Base-by-base conservation (phyloP, 805 yeast genomes). In the Candida maesae region DNA sequence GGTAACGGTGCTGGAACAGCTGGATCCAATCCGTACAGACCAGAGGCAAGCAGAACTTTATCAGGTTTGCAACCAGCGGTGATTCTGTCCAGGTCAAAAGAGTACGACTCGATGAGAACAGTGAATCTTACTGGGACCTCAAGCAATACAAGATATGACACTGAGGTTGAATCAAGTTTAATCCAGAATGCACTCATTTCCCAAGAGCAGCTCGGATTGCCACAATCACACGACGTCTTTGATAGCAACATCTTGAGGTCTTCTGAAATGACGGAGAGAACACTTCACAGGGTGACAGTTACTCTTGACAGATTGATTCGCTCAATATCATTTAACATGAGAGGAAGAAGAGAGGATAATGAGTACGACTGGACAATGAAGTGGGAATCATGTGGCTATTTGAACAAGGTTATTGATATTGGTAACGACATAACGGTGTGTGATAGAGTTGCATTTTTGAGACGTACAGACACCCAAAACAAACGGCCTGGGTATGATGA, bases 141-240 rank as follows among this genome's bases (percentile, higher is more conserved):
- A n/a, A n/a, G n/a, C n/a, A n/a, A n/a, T n/a, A n/a, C n/a, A n/a
- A n/a, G 11, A 7, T 15, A 17, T 15, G n/a, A 6, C 15, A 9
- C 7, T 6, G 18, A n/a, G 8, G 18, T 33, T n/a, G 42, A 39
- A 9, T 34, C 42, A 5, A 39, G 42, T 16, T 23, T 39, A 14
- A 11, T 15, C 3, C 25, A 24, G 7, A 39, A 39, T 18, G 42
- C 38, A 12, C 38, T 39, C 17, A 39, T 39, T 14, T 10, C 19
- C 12, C 17, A 3, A 12, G 37, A 21, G 10, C 38, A 23, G 35
- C 30, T 39, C 24, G 42, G 42, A 2, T 15, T 6, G n/a, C 11
- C 13, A 14, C 21, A 24, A 9, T 5, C 8, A n/a, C 18, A 15
- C 15, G 31, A 28, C 9, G 9, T 6, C 7, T 28, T 28, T 15